Conservation (phyloP, 768 basidiomycete genomes). For the Peribolospora kevripleyi region DNA sequence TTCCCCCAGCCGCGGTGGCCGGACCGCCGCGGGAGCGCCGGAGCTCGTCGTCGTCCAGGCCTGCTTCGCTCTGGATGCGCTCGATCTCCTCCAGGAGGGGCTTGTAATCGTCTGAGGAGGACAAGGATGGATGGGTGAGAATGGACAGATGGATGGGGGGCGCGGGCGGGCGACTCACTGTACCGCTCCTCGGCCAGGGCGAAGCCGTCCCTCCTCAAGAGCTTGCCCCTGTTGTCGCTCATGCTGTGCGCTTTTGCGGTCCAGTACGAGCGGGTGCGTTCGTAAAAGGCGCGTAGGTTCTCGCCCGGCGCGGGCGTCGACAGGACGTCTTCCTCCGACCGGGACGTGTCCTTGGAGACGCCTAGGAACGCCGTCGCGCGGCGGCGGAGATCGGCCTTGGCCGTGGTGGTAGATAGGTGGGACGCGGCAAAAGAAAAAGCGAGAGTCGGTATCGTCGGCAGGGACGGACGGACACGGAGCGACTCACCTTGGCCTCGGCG, state of each 20-base stretch:
- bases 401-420: neutral
- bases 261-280: slow-evolving; percentile 62
- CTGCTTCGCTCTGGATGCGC: slow-evolving; percentile 57
- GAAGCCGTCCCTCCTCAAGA: slow-evolving; percentile 54
- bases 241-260: slow-evolving; percentile 37
- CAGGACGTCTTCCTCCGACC: slow-evolving; percentile 42
- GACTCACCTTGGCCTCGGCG: slow-evolving; percentile 6
- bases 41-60: slow-evolving; percentile 49
- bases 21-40: neutral
- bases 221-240: slow-evolving; percentile 48
- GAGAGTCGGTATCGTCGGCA: neutral
- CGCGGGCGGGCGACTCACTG: slow-evolving; percentile 23
- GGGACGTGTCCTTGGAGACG: slow-evolving; percentile 26
- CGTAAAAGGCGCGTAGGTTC: slow-evolving; percentile 57
- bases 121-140: neutral
- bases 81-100: slow-evolving; percentile 61
- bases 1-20: neutral
- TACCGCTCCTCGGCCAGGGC: slow-evolving; percentile 47
- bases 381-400: slow-evolving; percentile 22
- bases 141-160: neutral
- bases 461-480: neutral
- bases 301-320: slow-evolving; percentile 69
- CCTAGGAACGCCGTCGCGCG: slow-evolving; percentile 37
- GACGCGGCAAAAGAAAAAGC: neutral
- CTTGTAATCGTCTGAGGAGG: slow-evolving; percentile 40